phyloP scores from a whole-genome alignment of 2,329 filamentous ascomycete genomes.

The Cladosporium sp. region DNA sequence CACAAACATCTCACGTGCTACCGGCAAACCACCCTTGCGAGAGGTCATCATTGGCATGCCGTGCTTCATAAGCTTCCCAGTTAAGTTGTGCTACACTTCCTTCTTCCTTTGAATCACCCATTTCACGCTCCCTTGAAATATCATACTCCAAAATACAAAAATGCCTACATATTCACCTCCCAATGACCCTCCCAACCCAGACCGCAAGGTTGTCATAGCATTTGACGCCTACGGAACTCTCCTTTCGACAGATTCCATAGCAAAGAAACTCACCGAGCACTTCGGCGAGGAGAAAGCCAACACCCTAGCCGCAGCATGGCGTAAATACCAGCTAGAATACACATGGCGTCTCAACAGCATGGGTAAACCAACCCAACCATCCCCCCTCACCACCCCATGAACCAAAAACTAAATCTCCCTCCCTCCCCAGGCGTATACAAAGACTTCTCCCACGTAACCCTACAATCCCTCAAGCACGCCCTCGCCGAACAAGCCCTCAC shows the following conservation, averaged over 20 bases:
- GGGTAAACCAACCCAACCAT: conserved; percentile 47
- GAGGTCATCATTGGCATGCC: too few species aligned
- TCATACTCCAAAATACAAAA: neutral
- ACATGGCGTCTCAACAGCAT: conserved; percentile 73
- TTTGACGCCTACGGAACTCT: conserved; percentile 75
- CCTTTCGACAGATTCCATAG: conserved; percentile 66
- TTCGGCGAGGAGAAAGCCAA: conserved; percentile 56
- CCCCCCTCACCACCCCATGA: neutral
- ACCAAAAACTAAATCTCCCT: conserved; percentile 38
- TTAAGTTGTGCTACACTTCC: neutral
- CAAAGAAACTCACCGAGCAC: conserved; percentile 51
- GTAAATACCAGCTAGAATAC: conserved; percentile 70
- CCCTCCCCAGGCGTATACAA: conserved; percentile 44
- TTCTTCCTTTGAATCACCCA: too few species aligned
- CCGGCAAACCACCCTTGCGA: too few species aligned
- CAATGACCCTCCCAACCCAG: neutral
- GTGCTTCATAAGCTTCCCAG: neutral
- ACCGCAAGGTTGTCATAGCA: conserved; percentile 41
- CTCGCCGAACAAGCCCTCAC: conserved; percentile 52
- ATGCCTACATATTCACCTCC: conserved; percentile 2
- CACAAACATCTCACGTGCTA: too few species aligned
- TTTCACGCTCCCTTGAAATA: too few species aligned
- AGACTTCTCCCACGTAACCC: conserved; percentile 60
- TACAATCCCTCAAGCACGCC: conserved; percentile 58
- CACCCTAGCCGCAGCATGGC: conserved; percentile 57